Conservation (phyloP, 78 protist genomes). For the Protostelium mycophagum region DNA sequence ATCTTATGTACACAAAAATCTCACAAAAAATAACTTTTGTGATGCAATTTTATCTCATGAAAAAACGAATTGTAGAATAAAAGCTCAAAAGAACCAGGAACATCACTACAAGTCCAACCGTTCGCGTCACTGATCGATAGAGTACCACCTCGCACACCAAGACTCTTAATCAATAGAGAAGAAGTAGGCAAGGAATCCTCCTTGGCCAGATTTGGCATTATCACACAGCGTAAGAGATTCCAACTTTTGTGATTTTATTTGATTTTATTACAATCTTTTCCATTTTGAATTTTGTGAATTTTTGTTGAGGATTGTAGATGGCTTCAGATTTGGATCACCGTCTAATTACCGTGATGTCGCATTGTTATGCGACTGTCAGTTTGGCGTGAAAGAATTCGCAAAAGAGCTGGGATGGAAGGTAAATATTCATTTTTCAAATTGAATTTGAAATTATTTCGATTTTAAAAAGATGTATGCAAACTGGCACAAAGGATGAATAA, state of each 20-base stretch:
- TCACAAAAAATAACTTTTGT: too few species aligned
- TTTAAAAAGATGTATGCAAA: too few species aligned
- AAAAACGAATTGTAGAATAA: background rate
- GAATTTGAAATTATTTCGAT: too few species aligned
- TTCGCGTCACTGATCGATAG: conserved; percentile 40
- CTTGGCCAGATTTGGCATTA: background rate
- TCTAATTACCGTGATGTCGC: conserved; percentile 4
- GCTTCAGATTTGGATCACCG: background rate
- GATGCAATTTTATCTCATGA: background rate
- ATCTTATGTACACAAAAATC: too few species aligned
- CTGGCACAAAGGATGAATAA: too few species aligned
- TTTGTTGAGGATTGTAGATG: background rate
- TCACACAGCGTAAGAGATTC: background rate
- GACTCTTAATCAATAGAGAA: conserved; percentile 25
- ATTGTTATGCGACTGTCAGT: conserved; percentile 18
- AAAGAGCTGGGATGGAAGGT: conserved; percentile 7
- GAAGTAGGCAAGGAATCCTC: conserved; percentile 7
- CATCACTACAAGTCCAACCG: conserved; percentile 39
- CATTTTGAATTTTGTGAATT: background rate
- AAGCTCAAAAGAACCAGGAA: background rate
- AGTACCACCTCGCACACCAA: conserved; percentile 19
- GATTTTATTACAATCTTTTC: too few species aligned
- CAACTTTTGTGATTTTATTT: background rate
- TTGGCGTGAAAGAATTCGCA: conserved; percentile 8
- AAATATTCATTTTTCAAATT: too few species aligned